Base-by-base conservation (phyloP, 257 asterid species). In the Ilex asprella region DNA sequence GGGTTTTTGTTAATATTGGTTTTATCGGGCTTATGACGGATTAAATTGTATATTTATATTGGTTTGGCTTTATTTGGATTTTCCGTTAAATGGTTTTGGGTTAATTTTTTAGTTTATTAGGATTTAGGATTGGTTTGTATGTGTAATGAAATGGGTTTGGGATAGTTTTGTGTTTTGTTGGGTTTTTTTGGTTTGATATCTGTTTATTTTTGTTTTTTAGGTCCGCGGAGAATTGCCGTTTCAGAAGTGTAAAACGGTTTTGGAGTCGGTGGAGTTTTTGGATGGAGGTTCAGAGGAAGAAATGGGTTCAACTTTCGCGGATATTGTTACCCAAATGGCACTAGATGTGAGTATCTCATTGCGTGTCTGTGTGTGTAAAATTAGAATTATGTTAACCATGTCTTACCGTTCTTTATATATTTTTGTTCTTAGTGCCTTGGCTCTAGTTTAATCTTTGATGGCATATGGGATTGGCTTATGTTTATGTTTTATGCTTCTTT, bases 301-400 rank as follows among this genome's bases (percentile, higher is more conserved):
- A 70, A 67, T 89, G n/a, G 95, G 96, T 62, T 93, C 99, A 13
- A 79, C 82, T 81, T 84, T 93, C 69, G 99, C 99, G 16, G 99
- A 93, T 82, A 79, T 93, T 75, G 86, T 93, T 64, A 70, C 94
- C 55, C 97, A 89, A 75, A 80, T 93, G 84, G 96, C 96, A 70
- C 99, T 87, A 79, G 99, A 93, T 61, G 99, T 93, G 73, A 83
- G 96, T 74, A 75, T 53, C 41, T 29, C 30, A 54, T 53, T 43
- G 27, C 49, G 47, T 10, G 21, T 51, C 43, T 61, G 56, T 46
- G 15, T 0, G 50, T 57, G 27, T 60, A 2, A 51, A 10, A 56
- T 16, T 13, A 0, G 12, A 58, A 21, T 21, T 21, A 21, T 21
- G 27, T 1, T 21, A 21, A 21, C 27, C 27, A 21, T 21, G 27